A percentile compares a stretch with the other conserved stretches of the same genome.
These are phyloP conservation scores for Fusarium xylarioides DNA, from an alignment of 2,329 filamentous ascomycete species.

Conservation along the genomic window DNA sequence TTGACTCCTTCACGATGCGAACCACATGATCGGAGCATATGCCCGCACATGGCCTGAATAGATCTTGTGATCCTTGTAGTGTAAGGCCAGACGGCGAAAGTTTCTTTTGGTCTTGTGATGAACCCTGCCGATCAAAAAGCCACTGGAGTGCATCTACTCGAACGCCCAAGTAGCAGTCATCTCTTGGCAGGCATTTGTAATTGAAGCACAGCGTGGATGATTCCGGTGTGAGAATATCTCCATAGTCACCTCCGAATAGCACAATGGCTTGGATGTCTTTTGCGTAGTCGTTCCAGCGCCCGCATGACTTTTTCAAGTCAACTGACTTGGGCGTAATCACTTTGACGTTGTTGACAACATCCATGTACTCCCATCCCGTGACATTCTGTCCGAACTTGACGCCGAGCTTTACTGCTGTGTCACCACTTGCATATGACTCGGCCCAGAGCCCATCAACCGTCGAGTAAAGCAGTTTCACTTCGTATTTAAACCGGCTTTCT, in stretches of 20 bases:
- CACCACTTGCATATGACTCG: background rate
- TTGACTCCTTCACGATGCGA: background rate
- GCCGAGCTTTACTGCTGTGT: background rate
- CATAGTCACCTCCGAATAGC: background rate
- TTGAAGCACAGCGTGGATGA: rapidly evolving
- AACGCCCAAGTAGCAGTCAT: background rate
- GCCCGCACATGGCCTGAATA: background rate
- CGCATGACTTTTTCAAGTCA: background rate
- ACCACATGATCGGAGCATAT: background rate
- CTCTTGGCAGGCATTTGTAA: background rate
- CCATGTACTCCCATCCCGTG: background rate
- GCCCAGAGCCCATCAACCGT: background rate
- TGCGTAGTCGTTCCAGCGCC: background rate
- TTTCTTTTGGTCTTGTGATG: background rate
- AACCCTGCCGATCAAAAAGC: background rate
- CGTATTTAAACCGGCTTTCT: background rate
- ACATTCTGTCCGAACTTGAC: background rate
- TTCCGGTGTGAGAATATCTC: background rate
- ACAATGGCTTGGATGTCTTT: background rate
- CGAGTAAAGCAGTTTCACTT: background rate
- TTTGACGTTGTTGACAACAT: background rate
- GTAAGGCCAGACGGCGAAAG: background rate
- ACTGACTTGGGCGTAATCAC: background rate
- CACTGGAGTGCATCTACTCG: rapidly evolving
- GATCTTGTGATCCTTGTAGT: background rate